These are phyloP conservation scores for Dothistroma pini DNA, from an alignment of 2,329 filamentous ascomycete genomes.

Conservation along the genomic window DNA sequence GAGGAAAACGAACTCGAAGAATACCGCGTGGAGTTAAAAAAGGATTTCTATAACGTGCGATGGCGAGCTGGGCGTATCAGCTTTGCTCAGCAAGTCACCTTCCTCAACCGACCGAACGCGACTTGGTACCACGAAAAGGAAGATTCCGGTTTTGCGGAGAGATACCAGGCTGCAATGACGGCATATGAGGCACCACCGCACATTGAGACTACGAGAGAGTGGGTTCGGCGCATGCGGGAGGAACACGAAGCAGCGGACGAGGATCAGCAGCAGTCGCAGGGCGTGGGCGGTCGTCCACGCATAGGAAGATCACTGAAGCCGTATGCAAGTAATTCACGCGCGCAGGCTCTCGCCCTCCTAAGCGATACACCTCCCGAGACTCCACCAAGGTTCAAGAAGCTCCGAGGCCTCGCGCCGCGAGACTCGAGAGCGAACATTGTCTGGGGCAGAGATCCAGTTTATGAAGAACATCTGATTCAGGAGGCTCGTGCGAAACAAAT, in stretches of 20 bases:
- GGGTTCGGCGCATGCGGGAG: neutral
- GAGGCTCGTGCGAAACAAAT: neutral
- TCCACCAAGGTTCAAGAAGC: neutral
- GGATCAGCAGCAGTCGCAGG: neutral
- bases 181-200: neutral
- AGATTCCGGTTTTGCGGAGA: neutral
- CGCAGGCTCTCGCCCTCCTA: neutral
- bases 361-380: neutral
- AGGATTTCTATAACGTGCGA: neutral
- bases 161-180: neutral
- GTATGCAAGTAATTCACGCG: neutral
- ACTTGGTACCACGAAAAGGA: neutral
- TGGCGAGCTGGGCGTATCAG: neutral
- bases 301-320: neutral
- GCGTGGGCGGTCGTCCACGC: neutral
- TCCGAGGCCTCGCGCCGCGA: neutral
- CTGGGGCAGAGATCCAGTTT: neutral
- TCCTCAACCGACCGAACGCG: neutral
- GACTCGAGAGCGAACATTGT: neutral
- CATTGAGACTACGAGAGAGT: neutral
- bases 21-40: neutral
- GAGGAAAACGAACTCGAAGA: neutral
- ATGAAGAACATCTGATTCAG: neutral
- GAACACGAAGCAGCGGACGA: neutral
- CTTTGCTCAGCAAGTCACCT: neutral